These are phyloP conservation scores for Venturia nashicola DNA, from an alignment of 2,329 filamentous ascomycete species.

Conservation along the genomic window DNA sequence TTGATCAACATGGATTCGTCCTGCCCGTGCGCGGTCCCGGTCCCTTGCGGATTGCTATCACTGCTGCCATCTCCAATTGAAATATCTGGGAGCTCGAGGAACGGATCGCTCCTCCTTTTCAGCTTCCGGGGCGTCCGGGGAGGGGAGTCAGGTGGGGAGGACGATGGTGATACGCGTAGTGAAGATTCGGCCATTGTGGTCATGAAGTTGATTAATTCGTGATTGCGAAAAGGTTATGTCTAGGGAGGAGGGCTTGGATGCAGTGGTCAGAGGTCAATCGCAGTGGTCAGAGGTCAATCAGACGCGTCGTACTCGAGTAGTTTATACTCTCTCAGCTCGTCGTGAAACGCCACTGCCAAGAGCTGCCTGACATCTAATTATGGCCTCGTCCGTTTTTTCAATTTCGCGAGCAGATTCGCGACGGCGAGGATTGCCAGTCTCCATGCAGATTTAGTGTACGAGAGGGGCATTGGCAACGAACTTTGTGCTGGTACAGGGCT, in stretches of 20 bases:
- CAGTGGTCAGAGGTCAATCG: background rate
- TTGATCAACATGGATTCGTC: background rate
- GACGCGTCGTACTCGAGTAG: background rate
- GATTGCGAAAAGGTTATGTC: background rate
- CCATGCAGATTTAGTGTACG: background rate
- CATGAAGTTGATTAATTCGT: background rate
- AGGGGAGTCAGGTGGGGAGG: background rate
- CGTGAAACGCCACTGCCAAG: background rate
- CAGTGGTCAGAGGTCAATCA: background rate
- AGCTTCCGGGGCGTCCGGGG: background rate
- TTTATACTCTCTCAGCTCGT: background rate
- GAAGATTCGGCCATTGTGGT: background rate
- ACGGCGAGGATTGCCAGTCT: background rate
- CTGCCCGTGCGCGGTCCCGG: background rate
- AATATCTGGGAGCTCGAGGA: constrained; percentile 5
- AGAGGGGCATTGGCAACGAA: background rate
- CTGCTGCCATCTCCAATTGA: background rate
- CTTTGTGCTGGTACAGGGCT: background rate
- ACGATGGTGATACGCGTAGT: background rate
- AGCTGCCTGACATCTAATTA: background rate
- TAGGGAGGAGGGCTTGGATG: background rate
- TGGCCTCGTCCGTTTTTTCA: background rate
- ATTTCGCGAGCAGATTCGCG: background rate
- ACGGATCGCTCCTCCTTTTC: constrained; percentile 11
- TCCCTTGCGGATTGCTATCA: background rate